Conservation (phyloP, 2,329 filamentous ascomycete genomes). For the Trichophyton mentagrophytes region DNA sequence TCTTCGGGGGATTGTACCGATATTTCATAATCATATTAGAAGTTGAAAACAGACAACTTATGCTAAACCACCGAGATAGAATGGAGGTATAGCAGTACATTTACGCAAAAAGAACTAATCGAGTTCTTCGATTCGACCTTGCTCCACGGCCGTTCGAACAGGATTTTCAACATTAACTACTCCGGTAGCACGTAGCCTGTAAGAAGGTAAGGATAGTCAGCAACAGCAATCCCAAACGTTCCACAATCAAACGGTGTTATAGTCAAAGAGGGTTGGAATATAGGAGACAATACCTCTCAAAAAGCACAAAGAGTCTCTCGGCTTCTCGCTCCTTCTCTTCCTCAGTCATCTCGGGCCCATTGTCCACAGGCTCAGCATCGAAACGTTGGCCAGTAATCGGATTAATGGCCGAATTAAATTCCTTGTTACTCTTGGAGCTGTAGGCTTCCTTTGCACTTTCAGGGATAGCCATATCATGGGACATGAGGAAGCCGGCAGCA, state of each 20-base stretch:
- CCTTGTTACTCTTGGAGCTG: slow-evolving; percentile 23
- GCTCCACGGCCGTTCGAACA: slow-evolving; percentile 53
- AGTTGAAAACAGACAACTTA: background rate
- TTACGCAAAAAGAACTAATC: slow-evolving; percentile 21
- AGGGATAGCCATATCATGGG: slow-evolving; percentile 68
- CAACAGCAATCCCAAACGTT: background rate
- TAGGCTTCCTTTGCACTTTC: slow-evolving; percentile 48
- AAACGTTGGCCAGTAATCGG: slow-evolving; percentile 77
- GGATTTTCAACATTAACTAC: slow-evolving; percentile 69
- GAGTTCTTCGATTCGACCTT: slow-evolving; percentile 60
- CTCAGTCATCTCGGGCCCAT: slow-evolving; percentile 63
- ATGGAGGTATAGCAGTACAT: background rate
- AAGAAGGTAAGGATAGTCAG: background rate
- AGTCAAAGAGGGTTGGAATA: background rate
- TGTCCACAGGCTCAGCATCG: slow-evolving; percentile 50
- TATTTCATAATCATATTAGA: background rate
- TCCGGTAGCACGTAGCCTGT: slow-evolving; percentile 57
- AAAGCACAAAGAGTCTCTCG: slow-evolving; percentile 76
- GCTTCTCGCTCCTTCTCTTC: slow-evolving; percentile 90
- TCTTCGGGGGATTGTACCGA: background rate
- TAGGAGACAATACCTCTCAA: slow-evolving; percentile 52
- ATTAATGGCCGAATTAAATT: slow-evolving; percentile 47
- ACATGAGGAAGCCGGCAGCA: slow-evolving; percentile 78
- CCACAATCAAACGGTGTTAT: background rate
- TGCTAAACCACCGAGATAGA: background rate